These are phyloP conservation scores for Paspalum vaginatum DNA, from an alignment of 176 grass and related monocot genomes.

Conservation along the genomic window DNA sequence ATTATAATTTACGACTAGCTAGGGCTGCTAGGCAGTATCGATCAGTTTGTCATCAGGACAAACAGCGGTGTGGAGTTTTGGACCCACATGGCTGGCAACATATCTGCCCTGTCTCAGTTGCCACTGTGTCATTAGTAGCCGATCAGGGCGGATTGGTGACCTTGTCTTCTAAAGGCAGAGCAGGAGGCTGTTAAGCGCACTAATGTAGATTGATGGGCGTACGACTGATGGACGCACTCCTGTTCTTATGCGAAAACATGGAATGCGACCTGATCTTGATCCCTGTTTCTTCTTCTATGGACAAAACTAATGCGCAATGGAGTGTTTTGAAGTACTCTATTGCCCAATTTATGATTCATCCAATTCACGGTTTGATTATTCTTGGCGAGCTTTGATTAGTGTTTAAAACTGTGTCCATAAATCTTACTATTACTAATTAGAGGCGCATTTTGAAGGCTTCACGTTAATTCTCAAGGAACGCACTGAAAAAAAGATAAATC, in stretches of 20 bases:
- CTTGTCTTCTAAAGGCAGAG: not conserved
- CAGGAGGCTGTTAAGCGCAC: not conserved
- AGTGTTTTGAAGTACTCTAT: too few relatives aligned
- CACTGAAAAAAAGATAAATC: too few relatives aligned
- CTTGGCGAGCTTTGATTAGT: too few relatives aligned
- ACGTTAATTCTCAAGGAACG: too few relatives aligned
- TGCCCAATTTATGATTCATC: too few relatives aligned
- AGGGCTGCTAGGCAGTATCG: not conserved
- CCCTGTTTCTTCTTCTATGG: not conserved
- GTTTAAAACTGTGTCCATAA: too few relatives aligned
- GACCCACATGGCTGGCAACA: not conserved
- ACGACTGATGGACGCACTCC: not conserved
- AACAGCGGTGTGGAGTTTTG: not conserved
- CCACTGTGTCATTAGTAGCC: not conserved
- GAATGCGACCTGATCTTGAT: not conserved
- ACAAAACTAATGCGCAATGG: not conserved
- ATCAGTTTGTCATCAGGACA: not conserved
- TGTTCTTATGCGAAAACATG: slow-evolving; percentile 13
- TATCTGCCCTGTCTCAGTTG: not conserved
- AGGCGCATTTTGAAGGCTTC: too few relatives aligned
- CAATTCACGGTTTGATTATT: too few relatives aligned
- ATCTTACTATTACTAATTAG: too few relatives aligned
- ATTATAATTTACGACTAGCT: too few relatives aligned
- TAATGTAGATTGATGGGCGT: not conserved
- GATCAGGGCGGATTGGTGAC: slow-evolving; percentile 10